Base-by-base conservation (phyloP, 1,284 basidiomycete genomes). In the Macrocystidia cucumis region DNA sequence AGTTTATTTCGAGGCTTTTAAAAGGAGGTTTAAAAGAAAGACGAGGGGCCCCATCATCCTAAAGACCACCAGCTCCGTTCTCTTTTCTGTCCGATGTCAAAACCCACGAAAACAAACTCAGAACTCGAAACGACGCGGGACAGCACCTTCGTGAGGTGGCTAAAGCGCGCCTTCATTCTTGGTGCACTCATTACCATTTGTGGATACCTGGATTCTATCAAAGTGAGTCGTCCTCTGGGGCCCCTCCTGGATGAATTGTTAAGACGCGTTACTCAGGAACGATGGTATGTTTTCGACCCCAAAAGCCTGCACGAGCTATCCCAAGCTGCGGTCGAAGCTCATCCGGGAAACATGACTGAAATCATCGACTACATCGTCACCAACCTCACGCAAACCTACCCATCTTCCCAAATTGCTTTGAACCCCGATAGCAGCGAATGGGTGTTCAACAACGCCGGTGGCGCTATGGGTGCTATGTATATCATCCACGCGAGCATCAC, bases 391-490 rank as follows among this genome's bases (percentile, higher is more conserved):
- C 56, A 63, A 8, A 79, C 75, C 5, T 83, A 90, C 52, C 66
- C 81, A 5, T 44, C 65, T 14, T 54, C 62, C n/a, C 50, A 62
- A 24, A 66, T 84, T 34, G 62, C 70, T 9, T 49, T 91, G 44
- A 83, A 85, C 57, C 59, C 72, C 13, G 57, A 86, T 59, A 46
- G 65, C 5, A 66, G 72, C 32, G 92, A 98, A 53, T 98, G 95
- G 95, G 78, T 98, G 28, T 90, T 96, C 63, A 98, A 85, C 69
- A 98, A 98, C 54, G 95, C 95, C 1, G 95, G 93, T 12, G 95
- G 96, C 35, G 95, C 96, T 1, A 98, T 98, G 95, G 95, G 90
- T 29, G 81, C 83, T 29, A 98, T 98, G 95, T 97, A 91, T 60
- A 75, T 98, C 61, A 87, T 98, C 46, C 93, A 97, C 54, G 90